Conservation (phyloP, 805 yeast species). For the Saccharomycopsis babjevae region DNA sequence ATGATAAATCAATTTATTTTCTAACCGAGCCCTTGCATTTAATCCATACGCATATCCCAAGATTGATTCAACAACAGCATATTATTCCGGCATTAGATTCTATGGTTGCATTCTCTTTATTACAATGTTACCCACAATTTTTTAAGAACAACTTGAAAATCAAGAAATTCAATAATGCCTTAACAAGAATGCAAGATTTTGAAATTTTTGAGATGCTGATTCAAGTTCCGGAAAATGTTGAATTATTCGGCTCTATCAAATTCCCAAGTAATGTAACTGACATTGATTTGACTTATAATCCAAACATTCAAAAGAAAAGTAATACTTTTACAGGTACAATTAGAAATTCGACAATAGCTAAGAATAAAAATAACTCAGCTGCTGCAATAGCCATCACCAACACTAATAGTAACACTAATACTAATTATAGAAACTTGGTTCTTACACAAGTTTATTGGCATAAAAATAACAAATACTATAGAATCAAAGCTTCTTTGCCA, state of each 20-base stretch:
- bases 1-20: constrained; percentile 55
- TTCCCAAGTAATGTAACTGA: constrained; percentile 29
- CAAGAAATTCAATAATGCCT: constrained; percentile 63
- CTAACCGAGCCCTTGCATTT: constrained; percentile 64
- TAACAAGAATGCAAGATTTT: constrained; percentile 59
- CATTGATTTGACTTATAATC: neutral
- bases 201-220: constrained; percentile 76
- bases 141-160: constrained; percentile 49
- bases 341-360: neutral
- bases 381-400: neutral
- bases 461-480: constrained; percentile 51
- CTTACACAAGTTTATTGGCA: constrained; percentile 75
- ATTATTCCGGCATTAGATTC: constrained; percentile 77
- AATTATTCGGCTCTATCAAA: constrained; percentile 51
- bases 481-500: constrained; percentile 76
- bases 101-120: constrained; percentile 66
- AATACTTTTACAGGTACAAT: constrained; percentile 4
- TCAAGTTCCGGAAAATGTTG: constrained; percentile 59
- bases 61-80: constrained; percentile 71
- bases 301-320: constrained; percentile 18
- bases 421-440: constrained; percentile 41
- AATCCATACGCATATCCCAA: constrained; percentile 81
- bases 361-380: neutral
- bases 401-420: constrained; percentile 16
- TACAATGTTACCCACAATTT: constrained; percentile 79